Percentiles rank a stretch among this genome's conserved stretches.
These are phyloP conservation scores for Cytospora paraplurivora DNA, from an alignment of 2,329 filamentous ascomycete genomes.

Conservation along the genomic window DNA sequence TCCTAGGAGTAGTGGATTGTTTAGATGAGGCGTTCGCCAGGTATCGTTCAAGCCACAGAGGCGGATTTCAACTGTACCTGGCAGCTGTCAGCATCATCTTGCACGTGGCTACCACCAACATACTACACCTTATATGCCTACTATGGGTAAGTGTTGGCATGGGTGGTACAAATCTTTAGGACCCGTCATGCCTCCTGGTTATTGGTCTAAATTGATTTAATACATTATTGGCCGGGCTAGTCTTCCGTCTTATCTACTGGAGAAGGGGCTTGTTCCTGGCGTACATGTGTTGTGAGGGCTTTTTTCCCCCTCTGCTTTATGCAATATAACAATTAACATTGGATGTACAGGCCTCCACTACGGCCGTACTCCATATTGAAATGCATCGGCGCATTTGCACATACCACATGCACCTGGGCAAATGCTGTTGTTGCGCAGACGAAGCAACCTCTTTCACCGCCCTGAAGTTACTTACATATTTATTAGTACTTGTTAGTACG, in stretches of 20 bases:
- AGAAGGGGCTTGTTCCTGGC: not conserved
- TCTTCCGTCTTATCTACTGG: not conserved
- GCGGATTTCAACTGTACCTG: not conserved
- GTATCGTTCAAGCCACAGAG: not conserved
- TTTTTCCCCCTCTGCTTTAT: not conserved
- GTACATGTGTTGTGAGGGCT: not conserved
- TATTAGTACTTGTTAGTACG: slow-evolving; percentile 3
- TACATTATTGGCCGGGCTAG: no score
- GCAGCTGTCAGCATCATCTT: not conserved
- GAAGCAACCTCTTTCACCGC: slow-evolving; percentile 23
- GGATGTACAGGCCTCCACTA: not conserved
- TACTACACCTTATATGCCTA: not conserved
- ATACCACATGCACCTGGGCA: slow-evolving; percentile 21
- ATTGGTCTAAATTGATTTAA: slow-evolving; percentile 14
- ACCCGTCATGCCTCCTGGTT: slow-evolving; percentile 2
- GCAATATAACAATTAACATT: not conserved
- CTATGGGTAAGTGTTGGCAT: no score
- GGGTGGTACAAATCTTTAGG: not conserved
- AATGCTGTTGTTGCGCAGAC: slow-evolving; percentile 9
- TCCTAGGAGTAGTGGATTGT: not conserved
- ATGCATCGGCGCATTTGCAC: slow-evolving; percentile 9
- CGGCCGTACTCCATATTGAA: not conserved
- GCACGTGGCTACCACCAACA: not conserved
- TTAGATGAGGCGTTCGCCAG: not conserved
- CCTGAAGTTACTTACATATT: slow-evolving; percentile 5